Evolutionary conservation across 345 rosid species (phyloP), one percentile per base, ranked within the genome.

Genomic region (Eucalyptus urophylla): DNA sequence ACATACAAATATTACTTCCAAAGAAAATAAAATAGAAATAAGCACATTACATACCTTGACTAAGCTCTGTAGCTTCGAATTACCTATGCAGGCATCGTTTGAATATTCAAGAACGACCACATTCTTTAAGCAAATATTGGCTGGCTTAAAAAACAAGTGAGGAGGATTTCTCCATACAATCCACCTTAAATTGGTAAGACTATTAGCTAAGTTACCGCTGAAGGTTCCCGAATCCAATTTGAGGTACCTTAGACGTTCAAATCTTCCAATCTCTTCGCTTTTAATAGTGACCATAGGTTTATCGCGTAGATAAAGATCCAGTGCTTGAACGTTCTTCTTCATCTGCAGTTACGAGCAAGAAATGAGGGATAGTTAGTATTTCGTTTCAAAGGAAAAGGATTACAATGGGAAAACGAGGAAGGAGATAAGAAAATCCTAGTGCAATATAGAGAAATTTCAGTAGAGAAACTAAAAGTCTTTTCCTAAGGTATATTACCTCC

Each of bases 81-180:
- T 3, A 43, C 1, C 40, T 5, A 15, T 29, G 51, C 0, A 33
- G 37, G 14, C 4, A 44, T 4, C 5, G 6, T n/a, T 0, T 31
- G 24, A 86, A 44, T 14, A 27, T 86, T 43, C 12, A 29, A 29
- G 56, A 14, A 86, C 7, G 2, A 81, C 87, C 12, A 88, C 56
- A 4, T 81, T 83, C 37, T 58, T 24, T 16, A 88, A 33, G 45
- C 22, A 4, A 17, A 56, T 29, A 22, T 53, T 49, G 49, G 87
- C 29, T 37, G 43, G 87, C 51, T 33, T 24, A 56, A 88, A 7
- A 40, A 31, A 31, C 2, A 51, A 13, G 5, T 0, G 0, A 8
- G 87, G 43, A 53, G 87, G 56, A 44, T 12, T 4, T 51, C 45
- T 65, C 89, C 89, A 88, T 11, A 67, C 40, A 16, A 88, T 50